These are phyloP conservation scores for Dichotomocladium elegans DNA, from an alignment of 371 early-diverging fungal species.

Conservation along the genomic window DNA sequence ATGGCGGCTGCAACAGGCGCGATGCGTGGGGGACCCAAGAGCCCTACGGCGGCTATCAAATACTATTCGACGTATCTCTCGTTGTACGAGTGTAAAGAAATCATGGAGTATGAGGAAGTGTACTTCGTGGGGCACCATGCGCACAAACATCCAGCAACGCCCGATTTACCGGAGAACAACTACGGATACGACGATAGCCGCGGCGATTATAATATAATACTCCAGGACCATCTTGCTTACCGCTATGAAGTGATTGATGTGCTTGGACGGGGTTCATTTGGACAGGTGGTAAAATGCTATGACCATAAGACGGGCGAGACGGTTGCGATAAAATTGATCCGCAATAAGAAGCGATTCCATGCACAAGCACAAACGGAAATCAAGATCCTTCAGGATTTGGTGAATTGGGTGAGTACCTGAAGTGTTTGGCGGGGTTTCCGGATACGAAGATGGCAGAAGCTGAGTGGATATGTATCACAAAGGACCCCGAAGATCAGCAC, in stretches of 20 bases:
- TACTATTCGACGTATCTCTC: conserved; percentile 56
- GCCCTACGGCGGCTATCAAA: conserved; percentile 37
- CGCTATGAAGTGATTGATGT: conserved; percentile 87
- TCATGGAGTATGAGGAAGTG: conserved; percentile 65
- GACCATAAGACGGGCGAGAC: conserved; percentile 82
- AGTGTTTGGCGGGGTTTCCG: too few relatives aligned
- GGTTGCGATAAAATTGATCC: conserved; percentile 94
- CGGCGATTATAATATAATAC: conserved; percentile 82
- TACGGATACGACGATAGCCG: conserved; percentile 88
- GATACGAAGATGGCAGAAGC: too few relatives aligned
- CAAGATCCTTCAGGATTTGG: conserved; percentile 74
- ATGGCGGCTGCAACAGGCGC: conserved; percentile 13
- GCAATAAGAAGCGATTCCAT: conserved; percentile 92
- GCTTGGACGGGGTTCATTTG: conserved; percentile 95
- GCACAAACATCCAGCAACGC: conserved; percentile 37
- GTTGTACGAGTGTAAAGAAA: conserved; percentile 72
- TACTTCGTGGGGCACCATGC: conserved; percentile 75
- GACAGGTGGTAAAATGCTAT: conserved; percentile 90
- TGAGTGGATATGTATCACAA: neutral
- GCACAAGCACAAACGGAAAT: conserved; percentile 94
- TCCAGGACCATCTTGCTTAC: conserved; percentile 84
- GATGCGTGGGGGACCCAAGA: conserved; percentile 26
- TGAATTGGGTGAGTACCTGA: conserved; percentile 58
- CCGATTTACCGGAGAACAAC: conserved; percentile 48
- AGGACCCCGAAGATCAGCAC: conserved; percentile 66